Evolutionary conservation across 2,329 filamentous ascomycete species (phyloP).

Genomic region (Myriosclerotinia curreyana): DNA sequence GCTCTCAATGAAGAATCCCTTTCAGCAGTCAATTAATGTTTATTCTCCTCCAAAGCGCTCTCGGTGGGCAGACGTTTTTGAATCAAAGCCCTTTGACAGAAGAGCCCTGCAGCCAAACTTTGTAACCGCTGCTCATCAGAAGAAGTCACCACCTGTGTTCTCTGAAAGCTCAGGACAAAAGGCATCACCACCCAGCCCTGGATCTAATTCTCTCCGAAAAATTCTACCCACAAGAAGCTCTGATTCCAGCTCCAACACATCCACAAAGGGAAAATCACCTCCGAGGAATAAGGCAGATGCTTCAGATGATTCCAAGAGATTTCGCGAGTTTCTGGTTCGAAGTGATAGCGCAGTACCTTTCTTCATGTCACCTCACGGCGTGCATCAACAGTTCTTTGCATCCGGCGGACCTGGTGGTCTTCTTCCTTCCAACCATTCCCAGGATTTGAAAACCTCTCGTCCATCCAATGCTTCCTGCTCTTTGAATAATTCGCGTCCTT

Average conservation of each 20-base stretch:
- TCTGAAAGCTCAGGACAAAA: not conserved
- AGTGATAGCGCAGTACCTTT: not conserved
- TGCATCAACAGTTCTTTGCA: not conserved
- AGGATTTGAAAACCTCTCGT: not conserved
- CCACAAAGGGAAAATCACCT: not conserved
- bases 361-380: not conserved
- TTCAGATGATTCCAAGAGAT: not conserved
- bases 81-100: not conserved
- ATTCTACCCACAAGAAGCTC: not conserved
- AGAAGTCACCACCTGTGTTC: not conserved
- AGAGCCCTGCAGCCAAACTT: too few relatives aligned
- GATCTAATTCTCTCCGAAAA: not conserved
- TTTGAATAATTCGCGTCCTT: too few relatives aligned
- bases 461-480: not conserved
- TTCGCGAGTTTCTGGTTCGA: not conserved
- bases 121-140: too few relatives aligned
- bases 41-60: slow-evolving; percentile 8
- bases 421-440: not conserved
- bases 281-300: not conserved
- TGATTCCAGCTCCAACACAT: not conserved
- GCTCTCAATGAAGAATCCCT: not conserved
- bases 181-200: too few relatives aligned
- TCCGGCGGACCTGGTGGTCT: not conserved
- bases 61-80: slow-evolving; percentile 9
- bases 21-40: not conserved